Evolutionary conservation across 2,329 filamentous ascomycete genomes (phyloP).

Genomic region (Sporothrix phasma): DNA sequence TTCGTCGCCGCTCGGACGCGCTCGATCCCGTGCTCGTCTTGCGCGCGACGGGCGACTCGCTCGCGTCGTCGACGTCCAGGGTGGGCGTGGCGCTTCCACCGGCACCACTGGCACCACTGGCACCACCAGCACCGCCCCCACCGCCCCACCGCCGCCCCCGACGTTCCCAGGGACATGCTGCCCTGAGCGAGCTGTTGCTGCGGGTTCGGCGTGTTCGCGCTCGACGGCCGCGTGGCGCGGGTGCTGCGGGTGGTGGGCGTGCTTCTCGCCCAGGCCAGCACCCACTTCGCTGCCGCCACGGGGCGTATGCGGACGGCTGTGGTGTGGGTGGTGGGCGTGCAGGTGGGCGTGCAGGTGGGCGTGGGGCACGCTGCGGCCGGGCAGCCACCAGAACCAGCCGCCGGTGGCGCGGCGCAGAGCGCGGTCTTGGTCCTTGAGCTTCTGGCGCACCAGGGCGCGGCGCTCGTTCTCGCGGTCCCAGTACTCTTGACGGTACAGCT

Average conservation of each 20-base stretch:
- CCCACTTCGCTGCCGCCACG: constrained; percentile 12
- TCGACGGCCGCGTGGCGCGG: constrained; percentile 35
- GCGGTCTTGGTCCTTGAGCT: constrained; percentile 58
- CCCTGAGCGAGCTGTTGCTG: constrained; percentile 42
- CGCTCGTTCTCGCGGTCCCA: constrained; percentile 96
- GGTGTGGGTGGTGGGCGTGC: background rate
- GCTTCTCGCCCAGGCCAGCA: constrained; percentile 21
- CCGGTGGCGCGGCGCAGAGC: constrained; percentile 58
- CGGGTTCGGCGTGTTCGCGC: constrained; percentile 39
- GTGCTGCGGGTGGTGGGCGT: constrained; percentile 32
- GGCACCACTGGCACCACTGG: constrained; percentile 22
- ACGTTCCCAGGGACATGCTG: constrained; percentile 35
- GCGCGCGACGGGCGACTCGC: constrained; percentile 23
- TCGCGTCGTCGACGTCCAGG: constrained; percentile 34
- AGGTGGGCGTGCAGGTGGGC: background rate
- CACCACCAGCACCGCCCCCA: background rate
- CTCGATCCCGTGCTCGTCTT: constrained; percentile 39
- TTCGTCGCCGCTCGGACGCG: constrained; percentile 41
- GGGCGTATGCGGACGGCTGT: constrained; percentile 11
- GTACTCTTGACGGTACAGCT: constrained; percentile 85
- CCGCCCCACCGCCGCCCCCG: constrained; percentile 24
- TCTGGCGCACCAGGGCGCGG: constrained; percentile 59
- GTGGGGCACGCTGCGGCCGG: constrained; percentile 43
- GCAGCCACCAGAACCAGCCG: constrained; percentile 79
- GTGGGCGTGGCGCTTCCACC: constrained; percentile 26